These are phyloP conservation scores for Ramaria rubella DNA, from an alignment of 768 basidiomycete genomes.

Conservation along the genomic window DNA sequence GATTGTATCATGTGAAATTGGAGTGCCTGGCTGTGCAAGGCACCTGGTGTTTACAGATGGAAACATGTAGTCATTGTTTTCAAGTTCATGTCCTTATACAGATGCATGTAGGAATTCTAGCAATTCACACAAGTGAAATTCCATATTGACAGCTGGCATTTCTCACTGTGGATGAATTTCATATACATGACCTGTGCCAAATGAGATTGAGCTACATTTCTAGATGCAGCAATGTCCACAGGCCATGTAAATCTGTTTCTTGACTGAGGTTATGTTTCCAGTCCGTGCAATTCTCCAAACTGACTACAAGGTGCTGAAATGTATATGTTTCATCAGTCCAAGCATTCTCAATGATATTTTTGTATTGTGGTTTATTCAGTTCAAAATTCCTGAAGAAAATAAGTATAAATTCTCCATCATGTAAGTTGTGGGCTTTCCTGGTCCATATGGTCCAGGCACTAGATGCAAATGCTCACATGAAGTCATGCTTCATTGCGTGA, in stretches of 20 bases:
- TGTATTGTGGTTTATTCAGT: background rate
- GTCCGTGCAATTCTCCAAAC: slow-evolving; percentile 19
- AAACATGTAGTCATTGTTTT: slow-evolving; percentile 27
- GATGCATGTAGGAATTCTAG: background rate
- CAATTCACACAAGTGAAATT: slow-evolving; percentile 1
- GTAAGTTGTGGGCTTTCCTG: slow-evolving; percentile 18
- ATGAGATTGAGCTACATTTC: background rate
- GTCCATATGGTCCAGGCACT: slow-evolving; percentile 28
- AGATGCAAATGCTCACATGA: slow-evolving; percentile 25
- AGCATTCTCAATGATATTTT: background rate
- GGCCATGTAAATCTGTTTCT: slow-evolving; percentile 15
- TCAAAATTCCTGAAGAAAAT: slow-evolving; percentile 5
- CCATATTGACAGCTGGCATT: slow-evolving; percentile 22
- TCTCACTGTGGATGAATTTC: slow-evolving; percentile 31
- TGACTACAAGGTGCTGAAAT: slow-evolving; percentile 18
- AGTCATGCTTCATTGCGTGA: slow-evolving; percentile 18
- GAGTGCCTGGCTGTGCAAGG: slow-evolving; percentile 17
- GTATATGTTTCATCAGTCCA: background rate
- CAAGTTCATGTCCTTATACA: slow-evolving; percentile 18
- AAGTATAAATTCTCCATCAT: background rate
- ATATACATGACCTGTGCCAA: slow-evolving; percentile 22
- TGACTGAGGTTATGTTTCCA: slow-evolving; percentile 22
- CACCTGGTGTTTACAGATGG: slow-evolving; percentile 24
- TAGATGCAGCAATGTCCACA: background rate
- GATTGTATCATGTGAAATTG: slow-evolving; percentile 24